These are phyloP conservation scores for Fomitopsis palustris DNA, from an alignment of 1,284 basidiomycete genomes.

Conservation along the genomic window DNA sequence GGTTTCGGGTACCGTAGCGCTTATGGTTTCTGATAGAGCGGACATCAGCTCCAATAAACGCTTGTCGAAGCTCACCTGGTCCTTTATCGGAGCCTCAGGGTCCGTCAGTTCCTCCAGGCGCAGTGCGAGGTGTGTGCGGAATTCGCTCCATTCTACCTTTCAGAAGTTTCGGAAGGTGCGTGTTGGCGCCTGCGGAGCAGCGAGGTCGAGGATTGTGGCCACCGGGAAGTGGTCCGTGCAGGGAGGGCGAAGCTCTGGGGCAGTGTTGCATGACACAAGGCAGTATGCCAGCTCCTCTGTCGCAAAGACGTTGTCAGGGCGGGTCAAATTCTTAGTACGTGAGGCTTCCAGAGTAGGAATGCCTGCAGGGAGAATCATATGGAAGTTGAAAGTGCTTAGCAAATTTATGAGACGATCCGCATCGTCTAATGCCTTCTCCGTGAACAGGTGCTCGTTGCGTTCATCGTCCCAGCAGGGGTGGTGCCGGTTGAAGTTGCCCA, in stretches of 20 bases:
- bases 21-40: conserved; percentile 17
- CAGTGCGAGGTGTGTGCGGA: conserved; percentile 14
- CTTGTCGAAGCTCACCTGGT: conserved; percentile 7
- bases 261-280: conserved; percentile 18
- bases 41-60: conserved; percentile 12
- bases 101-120: neutral
- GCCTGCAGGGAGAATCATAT: conserved; percentile 25
- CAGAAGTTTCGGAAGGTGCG: conserved; percentile 17
- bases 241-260: conserved; percentile 9
- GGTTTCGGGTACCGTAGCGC: conserved; percentile 18
- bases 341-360: conserved; percentile 27
- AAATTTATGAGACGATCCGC: conserved; percentile 23
- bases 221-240: conserved; percentile 30
- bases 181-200: conserved; percentile 7
- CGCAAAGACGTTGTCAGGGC: conserved; percentile 34
- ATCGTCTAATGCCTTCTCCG: conserved; percentile 5
- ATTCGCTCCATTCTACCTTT: conserved; percentile 22
- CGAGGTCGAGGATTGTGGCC: conserved; percentile 8
- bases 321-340: conserved; percentile 25
- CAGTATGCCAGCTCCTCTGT: conserved; percentile 8
- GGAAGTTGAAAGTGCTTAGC: conserved; percentile 15
- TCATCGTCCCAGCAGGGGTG: conserved; percentile 43
- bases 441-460: conserved; percentile 35
- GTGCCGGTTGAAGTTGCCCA: too few species aligned
- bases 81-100: conserved; percentile 5